Evolutionary conservation across 148 eudicot genomes (phyloP), one percentile per base, ranked within the genome.

Genomic region (Pharnaceum exiguum): DNA sequence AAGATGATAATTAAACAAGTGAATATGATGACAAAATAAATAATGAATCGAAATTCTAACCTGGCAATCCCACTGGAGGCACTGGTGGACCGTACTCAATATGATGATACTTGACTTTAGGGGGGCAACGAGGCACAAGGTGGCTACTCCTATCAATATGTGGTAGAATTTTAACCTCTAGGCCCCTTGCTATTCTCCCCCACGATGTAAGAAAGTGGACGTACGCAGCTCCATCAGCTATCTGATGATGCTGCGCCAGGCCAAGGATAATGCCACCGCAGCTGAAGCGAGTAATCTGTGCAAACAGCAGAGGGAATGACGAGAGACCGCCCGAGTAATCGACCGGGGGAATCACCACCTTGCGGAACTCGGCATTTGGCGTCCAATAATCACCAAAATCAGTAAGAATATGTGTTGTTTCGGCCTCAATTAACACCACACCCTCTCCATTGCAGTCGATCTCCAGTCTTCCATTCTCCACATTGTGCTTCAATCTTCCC

Each of bases 391-490:
- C 52, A 4, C 50, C 68, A 18, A 42, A 30, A 43, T 42, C 68
- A 31, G 24, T 31, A 18, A 64, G 37, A 40, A 16, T 52, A 16
- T 45, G 33, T 10, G 44, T 21, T 9, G 60, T 42, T 27, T 64
- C 68, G 1, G 60, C 68, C 44, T 64, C 68, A 0, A 53, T 10
- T 32, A 64, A 64, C 29, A 53, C 32, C 10, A 16, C 68, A 17
- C 68, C 68, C 7, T 59, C 52, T 4, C 55, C 65, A 59, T 69
- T 74, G 31, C 78, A 74, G 32, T 69, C 71, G 10, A 74, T 63
- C 57, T 69, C 74, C 12, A 69, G 58, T n/a, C 74, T 51, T 0
- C 57, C 58, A n/a, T 36, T 37, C 2, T 63, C 46, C n/a, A n/a
- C n/a, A 23, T 58, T 62, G 4, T 32, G 17, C 53, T 17, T 54